phyloP scores from a whole-genome alignment of 2,329 filamentous ascomycete genomes.

The Curvularia sp. region DNA sequence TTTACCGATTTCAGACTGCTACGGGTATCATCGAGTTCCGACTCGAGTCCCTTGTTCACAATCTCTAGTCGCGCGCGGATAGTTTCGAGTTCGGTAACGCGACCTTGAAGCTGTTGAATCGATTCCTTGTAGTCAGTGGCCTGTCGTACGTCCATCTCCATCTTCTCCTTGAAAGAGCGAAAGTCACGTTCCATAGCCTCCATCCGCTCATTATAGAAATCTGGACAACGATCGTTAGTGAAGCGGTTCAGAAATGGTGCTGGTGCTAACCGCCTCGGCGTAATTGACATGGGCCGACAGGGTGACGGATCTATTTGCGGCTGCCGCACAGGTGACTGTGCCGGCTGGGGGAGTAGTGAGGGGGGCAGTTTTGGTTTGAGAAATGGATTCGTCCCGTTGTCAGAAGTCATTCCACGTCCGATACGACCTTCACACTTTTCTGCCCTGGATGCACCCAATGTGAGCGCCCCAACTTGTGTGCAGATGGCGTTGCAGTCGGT shows the following conservation, averaged over 20 bases:
- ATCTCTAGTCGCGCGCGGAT: constrained; percentile 60
- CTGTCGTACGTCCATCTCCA: constrained; percentile 72
- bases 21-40: constrained; percentile 71
- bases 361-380: constrained; percentile 28
- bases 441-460: constrained; percentile 32
- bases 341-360: constrained; percentile 37
- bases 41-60: constrained; percentile 64
- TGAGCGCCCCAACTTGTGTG: constrained; percentile 35
- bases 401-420: constrained; percentile 40
- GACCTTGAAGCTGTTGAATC: constrained; percentile 74
- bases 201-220: constrained; percentile 80
- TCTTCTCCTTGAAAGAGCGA: constrained; percentile 72
- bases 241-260: constrained; percentile 71
- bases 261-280: constrained; percentile 51
- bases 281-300: constrained; percentile 26
- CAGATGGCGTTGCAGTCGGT: constrained; percentile 40
- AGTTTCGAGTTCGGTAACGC: constrained; percentile 67
- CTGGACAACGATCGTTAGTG: constrained; percentile 74
- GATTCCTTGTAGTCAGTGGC: constrained; percentile 76
- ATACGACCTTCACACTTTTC: constrained; percentile 28
- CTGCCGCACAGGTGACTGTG: constrained; percentile 33
- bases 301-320: constrained; percentile 19
- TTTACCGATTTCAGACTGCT: constrained; percentile 60
- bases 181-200: constrained; percentile 78
- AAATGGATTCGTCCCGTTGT: constrained; percentile 37